Evolutionary conservation across 1,284 basidiomycete genomes (phyloP).

Genomic region (Chalciporus sp.): DNA sequence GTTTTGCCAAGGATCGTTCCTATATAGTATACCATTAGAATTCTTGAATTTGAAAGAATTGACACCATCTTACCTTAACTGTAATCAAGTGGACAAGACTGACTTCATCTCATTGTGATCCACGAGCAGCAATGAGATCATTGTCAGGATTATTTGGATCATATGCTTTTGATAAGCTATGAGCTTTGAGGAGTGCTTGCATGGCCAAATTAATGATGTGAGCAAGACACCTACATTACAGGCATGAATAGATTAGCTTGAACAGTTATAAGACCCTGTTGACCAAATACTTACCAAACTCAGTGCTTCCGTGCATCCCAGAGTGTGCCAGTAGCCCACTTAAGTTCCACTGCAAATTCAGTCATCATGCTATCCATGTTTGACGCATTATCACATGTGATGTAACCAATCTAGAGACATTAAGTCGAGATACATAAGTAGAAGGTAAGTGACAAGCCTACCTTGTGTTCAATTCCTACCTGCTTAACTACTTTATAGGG

Average conservation of each 20-base stretch:
- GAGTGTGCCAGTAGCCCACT: background rate
- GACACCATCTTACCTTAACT: background rate
- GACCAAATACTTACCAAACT: background rate
- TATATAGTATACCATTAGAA: background rate
- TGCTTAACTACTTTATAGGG: background rate
- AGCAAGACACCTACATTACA: constrained; percentile 6
- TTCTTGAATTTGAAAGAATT: too few relatives aligned
- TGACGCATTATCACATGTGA: background rate
- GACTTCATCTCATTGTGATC: background rate
- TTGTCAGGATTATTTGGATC: background rate
- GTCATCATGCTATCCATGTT: background rate
- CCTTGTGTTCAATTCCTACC: background rate
- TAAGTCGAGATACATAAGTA: background rate
- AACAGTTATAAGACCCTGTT: background rate
- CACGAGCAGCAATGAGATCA: background rate
- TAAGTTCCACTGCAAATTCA: background rate
- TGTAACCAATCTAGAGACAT: background rate
- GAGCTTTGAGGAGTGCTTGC: background rate
- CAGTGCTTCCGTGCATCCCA: background rate
- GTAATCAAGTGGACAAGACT: background rate
- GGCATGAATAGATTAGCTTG: too few relatives aligned
- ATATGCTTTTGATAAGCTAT: background rate
- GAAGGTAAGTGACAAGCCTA: background rate
- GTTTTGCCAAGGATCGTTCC: constrained; percentile 1
- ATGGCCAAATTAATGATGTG: constrained; percentile 8